phyloP scores from a whole-genome alignment of 164 flowering plant genomes.

The Hamamelis virginiana region DNA sequence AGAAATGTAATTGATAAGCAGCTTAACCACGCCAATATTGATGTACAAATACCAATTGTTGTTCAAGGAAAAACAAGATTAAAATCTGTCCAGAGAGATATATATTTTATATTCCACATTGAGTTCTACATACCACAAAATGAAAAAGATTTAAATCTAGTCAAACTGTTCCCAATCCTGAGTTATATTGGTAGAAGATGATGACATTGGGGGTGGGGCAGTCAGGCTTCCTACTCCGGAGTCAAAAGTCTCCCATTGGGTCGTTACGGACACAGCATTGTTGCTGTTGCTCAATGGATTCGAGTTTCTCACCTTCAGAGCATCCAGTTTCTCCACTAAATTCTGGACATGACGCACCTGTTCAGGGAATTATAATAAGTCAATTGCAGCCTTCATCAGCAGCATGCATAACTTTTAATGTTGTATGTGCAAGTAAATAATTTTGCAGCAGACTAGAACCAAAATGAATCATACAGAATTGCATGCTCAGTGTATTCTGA shows the following conservation, averaged over 20 bases:
- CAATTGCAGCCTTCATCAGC: not conserved
- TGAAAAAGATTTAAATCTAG: constrained; percentile 13
- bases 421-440: not conserved
- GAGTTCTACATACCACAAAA: not conserved
- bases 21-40: not conserved
- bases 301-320: constrained; percentile 40
- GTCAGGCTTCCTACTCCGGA: constrained; percentile 59
- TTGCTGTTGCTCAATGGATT: constrained; percentile 30
- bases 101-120: constrained; percentile 1
- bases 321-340: constrained; percentile 46
- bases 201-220: constrained; percentile 43
- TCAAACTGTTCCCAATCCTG: constrained; percentile 62
- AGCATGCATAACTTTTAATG: not conserved
- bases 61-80: not conserved
- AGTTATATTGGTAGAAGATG: constrained; percentile 39
- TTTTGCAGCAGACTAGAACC: not conserved
- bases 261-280: constrained; percentile 32
- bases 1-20: not conserved
- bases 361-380: not conserved
- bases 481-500: not conserved
- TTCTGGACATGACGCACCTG: constrained; percentile 62
- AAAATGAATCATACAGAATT: not conserved
- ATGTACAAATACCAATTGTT: not conserved
- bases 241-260: constrained; percentile 66
- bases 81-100: not conserved